Base-by-base conservation (phyloP, 305 asterid genomes). In the Fraxinus paxiana region DNA sequence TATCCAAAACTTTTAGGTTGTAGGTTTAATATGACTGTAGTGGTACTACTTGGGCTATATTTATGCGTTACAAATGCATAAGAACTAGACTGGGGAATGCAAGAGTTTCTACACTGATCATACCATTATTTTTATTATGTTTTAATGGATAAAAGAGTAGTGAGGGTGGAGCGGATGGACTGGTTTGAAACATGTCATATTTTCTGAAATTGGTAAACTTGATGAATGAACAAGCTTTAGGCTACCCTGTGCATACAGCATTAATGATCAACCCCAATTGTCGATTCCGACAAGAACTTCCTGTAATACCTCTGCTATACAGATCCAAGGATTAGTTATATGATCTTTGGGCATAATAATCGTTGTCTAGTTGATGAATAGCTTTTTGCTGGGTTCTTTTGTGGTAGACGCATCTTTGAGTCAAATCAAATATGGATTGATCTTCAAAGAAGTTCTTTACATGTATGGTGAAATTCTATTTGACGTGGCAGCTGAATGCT, bases 381-480 rank as follows among this genome's bases (percentile, higher is more conserved):
- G 5, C 17, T 65, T 65, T 65, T 65, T 65, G 17, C 73, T 65
- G 8, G 12, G 35, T 65, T 24, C 71, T 10, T 65, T 65, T 26
- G 33, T 26, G 30, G 2, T 24, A 26, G 73, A 65, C 12, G 17
- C 35, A 65, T 65, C 18, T 70, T 79, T 88, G 54, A 43, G 54
- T 43, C 17, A 12, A 12, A 12, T 12, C 17, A 43, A 43, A 43
- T 43, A 43, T 43, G 54, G 17, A 43, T 43, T 43, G 17, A 43
- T 43, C 17, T 43, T 43, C 15, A 12, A 43, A 43, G 54, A 43
- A 43, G 13, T 43, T 43, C 17, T 12, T 43, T 43, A 12, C 54
- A 43, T 38, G 48, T 38, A 9, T 38, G 4, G 48, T 38, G 48
- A 38, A 38, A 38, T 38, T 38, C 48, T 38, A 10, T 38, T 38